Evolutionary conservation across 2,329 filamentous ascomycete genomes (phyloP), one percentile per base, ranked within the genome.

Genomic region (Aspergillus uvarum): DNA sequence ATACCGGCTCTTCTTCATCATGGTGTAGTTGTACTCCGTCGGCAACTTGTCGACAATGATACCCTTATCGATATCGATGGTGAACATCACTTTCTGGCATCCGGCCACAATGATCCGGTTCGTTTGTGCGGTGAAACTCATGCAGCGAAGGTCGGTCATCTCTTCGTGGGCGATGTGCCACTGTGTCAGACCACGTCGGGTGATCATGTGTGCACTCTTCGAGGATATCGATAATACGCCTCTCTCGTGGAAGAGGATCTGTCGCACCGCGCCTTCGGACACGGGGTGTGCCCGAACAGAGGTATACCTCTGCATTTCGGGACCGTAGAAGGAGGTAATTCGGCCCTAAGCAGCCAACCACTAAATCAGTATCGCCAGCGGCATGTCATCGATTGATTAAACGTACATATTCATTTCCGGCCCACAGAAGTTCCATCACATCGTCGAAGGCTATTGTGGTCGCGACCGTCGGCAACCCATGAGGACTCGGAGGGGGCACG

Each of bases 81-180:
- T 88, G 72, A 96, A 90, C 90, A 99, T 96, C 53, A 84, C 85
- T 58, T 89, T 85, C 76, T 99, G 95, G 66, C 89, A 86, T 51
- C 95, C 95, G 51, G 92, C 95, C 35, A 94, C 90, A 21, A 99
- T 80, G 59, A 99, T 88, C 71, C 96, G 85, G 26, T 90, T 91
- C 8, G 89, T 89, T 71, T 92, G 92, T 29, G 91, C 92, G 1
- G 92, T 96, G 73, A 96, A 97, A 74, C 90, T 94, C 92, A 98
- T 98, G 76, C 95, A 98, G 68, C 87, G 87, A 65, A 99, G 80
- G 71, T 97, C 91, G 64, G 84, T 87, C 89, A 98, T 96, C 58
- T 89, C 89, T 47, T 74, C 85, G 64, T 85, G 92, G 82, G 83
- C 85, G 62, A 97, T 82, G 76, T 97, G 92, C 93, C 95, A 98